Evolutionary conservation across 768 basidiomycete species (phyloP).

Genomic region (Mycena metata): DNA sequence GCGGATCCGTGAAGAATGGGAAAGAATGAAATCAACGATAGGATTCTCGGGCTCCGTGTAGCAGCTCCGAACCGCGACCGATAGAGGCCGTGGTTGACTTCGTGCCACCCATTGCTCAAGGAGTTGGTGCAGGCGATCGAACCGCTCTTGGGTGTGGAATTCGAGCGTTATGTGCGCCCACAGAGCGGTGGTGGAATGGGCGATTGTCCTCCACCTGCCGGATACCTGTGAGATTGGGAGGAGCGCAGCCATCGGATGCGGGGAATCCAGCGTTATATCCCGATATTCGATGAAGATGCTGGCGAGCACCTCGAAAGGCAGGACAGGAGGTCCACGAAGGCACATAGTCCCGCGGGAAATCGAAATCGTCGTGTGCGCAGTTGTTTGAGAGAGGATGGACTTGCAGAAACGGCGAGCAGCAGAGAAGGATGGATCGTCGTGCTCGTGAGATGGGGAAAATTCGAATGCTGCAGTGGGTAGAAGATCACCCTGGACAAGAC

Average conservation of each 20-base stretch:
- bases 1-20: conserved; percentile 12
- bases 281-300: conserved; percentile 3
- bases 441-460: too few relatives aligned
- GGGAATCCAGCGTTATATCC: not conserved
- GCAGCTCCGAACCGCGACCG: conserved; percentile 5
- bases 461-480: too few relatives aligned
- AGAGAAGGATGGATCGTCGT: too few relatives aligned
- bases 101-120: not conserved
- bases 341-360: too few relatives aligned
- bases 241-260: not conserved
- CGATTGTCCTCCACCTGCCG: conserved; percentile 12
- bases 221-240: conserved; percentile 3
- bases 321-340: too few relatives aligned
- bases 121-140: not conserved
- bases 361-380: too few relatives aligned
- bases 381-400: too few relatives aligned
- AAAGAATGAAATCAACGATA: conserved; percentile 1
- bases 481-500: too few relatives aligned
- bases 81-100: not conserved
- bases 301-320: conserved; percentile 14
- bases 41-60: conserved; percentile 1
- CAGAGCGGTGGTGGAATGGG: conserved; percentile 3
- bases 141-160: conserved; percentile 5
- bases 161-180: not conserved
- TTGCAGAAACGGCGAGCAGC: too few relatives aligned